These are phyloP conservation scores for Alternaria sp. DNA, from an alignment of 2,329 filamentous ascomycete genomes.

Conservation along the genomic window DNA sequence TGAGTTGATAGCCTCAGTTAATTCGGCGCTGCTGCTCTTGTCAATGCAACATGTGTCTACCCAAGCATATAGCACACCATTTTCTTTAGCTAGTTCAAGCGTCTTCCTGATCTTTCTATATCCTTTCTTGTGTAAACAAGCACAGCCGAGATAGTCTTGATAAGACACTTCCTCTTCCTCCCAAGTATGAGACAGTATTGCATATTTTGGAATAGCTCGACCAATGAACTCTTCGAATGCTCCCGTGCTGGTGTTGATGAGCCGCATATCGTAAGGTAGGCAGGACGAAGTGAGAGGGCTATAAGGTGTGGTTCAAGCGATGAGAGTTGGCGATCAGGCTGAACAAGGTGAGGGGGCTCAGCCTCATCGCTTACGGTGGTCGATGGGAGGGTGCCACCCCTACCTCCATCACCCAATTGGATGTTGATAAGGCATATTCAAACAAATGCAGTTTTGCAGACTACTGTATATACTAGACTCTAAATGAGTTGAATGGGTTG, in stretches of 20 bases:
- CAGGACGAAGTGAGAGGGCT: too few relatives aligned
- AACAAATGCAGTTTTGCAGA: too few relatives aligned
- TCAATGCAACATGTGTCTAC: not conserved
- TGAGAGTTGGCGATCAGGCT: not conserved
- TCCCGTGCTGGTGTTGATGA: slow-evolving; percentile 2
- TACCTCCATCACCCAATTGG: too few relatives aligned
- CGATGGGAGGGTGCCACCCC: accelerated
- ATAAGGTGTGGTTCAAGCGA: too few relatives aligned
- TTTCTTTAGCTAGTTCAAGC: not conserved
- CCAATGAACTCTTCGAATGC: slow-evolving; percentile 4
- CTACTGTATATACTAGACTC: too few relatives aligned
- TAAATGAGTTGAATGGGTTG: accelerated
- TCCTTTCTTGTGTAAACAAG: not conserved
- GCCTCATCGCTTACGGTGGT: not conserved
- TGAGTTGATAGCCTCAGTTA: slow-evolving; percentile 23
- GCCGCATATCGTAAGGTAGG: not conserved
- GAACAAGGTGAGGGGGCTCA: not conserved
- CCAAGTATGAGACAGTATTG: not conserved
- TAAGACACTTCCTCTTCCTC: not conserved
- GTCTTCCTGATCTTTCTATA: not conserved
- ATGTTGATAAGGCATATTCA: accelerated
- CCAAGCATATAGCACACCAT: not conserved
- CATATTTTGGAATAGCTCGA: not conserved
- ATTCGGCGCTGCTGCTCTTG: slow-evolving; percentile 6
- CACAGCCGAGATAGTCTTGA: not conserved